A percentile compares a stretch with the other conserved stretches of the same genome.
phyloP scores from a whole-genome alignment of 1,284 basidiomycete species.

The Apiotrichum porosum region DNA sequence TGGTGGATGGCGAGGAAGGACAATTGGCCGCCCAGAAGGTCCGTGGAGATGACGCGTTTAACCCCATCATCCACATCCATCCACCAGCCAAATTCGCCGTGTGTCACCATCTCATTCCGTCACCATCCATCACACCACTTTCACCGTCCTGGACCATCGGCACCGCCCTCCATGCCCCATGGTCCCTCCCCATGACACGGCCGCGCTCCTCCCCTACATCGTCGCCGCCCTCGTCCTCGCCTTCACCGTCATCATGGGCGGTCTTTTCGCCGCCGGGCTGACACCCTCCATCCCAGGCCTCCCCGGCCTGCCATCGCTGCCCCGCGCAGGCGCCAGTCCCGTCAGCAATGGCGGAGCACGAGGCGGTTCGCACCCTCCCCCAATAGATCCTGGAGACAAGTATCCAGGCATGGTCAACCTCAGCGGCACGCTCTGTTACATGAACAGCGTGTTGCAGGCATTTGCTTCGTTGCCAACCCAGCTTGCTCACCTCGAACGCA shows the following conservation, averaged over 20 bases:
- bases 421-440: slow-evolving; percentile 90
- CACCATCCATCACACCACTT: neutral
- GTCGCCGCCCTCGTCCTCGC: neutral
- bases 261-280: slow-evolving; percentile 4
- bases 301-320: neutral
- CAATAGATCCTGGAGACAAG: slow-evolving; percentile 6
- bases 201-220: slow-evolving; percentile 1
- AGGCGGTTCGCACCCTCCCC: too few species aligned
- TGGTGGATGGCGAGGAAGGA: too few species aligned
- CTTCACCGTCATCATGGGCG: slow-evolving; percentile 2
- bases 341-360: neutral
- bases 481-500: slow-evolving; percentile 64
- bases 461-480: slow-evolving; percentile 75
- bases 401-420: slow-evolving; percentile 88
- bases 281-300: neutral
- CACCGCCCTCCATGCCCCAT: slow-evolving; percentile 7
- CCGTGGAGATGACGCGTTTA: too few species aligned
- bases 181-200: slow-evolving; percentile 7
- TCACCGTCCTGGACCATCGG: neutral
- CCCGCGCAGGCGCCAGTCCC: neutral
- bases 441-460: slow-evolving; percentile 89
- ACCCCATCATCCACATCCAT: too few species aligned
- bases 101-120: neutral
- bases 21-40: too few species aligned
- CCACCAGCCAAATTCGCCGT: neutral